These are phyloP conservation scores for Lasiosphaeriaceae sp. DNA, from an alignment of 495 filamentous ascomycete species.

Conservation along the genomic window DNA sequence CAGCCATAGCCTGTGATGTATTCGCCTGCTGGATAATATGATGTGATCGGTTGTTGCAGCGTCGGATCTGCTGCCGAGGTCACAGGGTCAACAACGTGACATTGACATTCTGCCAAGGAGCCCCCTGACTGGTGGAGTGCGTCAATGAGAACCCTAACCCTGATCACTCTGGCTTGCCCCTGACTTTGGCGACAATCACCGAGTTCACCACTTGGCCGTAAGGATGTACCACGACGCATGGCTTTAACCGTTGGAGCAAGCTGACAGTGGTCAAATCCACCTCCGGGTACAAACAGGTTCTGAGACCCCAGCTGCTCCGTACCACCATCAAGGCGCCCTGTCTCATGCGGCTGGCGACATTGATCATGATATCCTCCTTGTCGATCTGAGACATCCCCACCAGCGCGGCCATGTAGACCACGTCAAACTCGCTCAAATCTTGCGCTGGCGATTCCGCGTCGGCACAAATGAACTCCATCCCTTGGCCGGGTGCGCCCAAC, in stretches of 20 bases:
- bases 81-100: too few species aligned
- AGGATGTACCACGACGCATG: slow-evolving; percentile 25
- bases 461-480: slow-evolving; percentile 29
- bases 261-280: slow-evolving; percentile 20
- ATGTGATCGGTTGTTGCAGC: not conserved
- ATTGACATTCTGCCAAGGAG: too few species aligned
- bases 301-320: slow-evolving; percentile 23
- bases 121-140: too few species aligned
- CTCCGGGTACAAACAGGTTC: slow-evolving; percentile 28
- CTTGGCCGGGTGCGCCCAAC: slow-evolving; percentile 14
- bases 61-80: not conserved
- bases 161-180: not conserved
- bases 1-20: too few species aligned
- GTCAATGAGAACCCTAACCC: not conserved
- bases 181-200: slow-evolving; percentile 26
- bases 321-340: slow-evolving; percentile 23
- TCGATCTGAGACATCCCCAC: slow-evolving; percentile 23
- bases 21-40: too few species aligned
- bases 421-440: slow-evolving; percentile 21
- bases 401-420: slow-evolving; percentile 30
- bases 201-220: slow-evolving; percentile 28
- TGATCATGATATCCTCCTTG: slow-evolving; percentile 26
- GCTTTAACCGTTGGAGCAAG: slow-evolving; percentile 17
- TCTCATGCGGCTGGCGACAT: slow-evolving; percentile 19
- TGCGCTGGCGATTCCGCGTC: slow-evolving; percentile 10